Base-by-base conservation (phyloP, 768 basidiomycete species). In the Trametes maxima region DNA sequence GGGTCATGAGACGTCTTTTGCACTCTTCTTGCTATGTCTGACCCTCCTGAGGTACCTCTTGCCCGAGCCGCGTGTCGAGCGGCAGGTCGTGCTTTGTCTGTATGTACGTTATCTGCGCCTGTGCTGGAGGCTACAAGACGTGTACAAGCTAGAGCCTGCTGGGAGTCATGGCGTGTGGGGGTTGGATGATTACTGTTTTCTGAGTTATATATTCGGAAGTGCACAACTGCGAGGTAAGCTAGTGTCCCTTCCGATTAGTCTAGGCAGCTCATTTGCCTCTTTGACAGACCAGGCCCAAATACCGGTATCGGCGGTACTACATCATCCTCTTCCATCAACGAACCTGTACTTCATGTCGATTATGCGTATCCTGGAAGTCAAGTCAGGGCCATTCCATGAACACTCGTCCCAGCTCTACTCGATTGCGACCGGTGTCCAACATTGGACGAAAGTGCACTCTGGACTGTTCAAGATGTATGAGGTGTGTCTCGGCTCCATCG, bases 141-240 rank as follows among this genome's bases (percentile, higher is more conserved):
- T 85, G 35, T 99, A 98, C 73, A 85, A 80, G 50, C 85, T 99
- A 11, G 96, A 98, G 74, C 95, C 95, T 5, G 97, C 97, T 2
- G 97, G 97, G 8, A 95, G 92, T 64, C 95, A 98, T 71, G 97
- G 97, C 4, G 96, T 98, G 0, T 99, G 96, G 97, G 97, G 95
- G 1, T 76, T 98, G 39, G 95, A 98, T 69, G 95, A 97, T 72
- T 96, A 89, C 55, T 83, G 80, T 53, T 95, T 96, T 75, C 80
- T 98, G 45, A 87, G 90, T 3, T 97, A 96, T 69, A 82, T 95
- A 11, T 94, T 95, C 70, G 95, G 95, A 11, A 93, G 93, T 64
- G 93, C 86, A 2, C 92, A 98, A 75, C 80, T 98, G 39, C 80
- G 88, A 84, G 90, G 92, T 85, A 67, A 17, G 17, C 19, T 22